Base-by-base conservation (phyloP, 1,284 basidiomycete genomes). In the Boletus coffeatus region DNA sequence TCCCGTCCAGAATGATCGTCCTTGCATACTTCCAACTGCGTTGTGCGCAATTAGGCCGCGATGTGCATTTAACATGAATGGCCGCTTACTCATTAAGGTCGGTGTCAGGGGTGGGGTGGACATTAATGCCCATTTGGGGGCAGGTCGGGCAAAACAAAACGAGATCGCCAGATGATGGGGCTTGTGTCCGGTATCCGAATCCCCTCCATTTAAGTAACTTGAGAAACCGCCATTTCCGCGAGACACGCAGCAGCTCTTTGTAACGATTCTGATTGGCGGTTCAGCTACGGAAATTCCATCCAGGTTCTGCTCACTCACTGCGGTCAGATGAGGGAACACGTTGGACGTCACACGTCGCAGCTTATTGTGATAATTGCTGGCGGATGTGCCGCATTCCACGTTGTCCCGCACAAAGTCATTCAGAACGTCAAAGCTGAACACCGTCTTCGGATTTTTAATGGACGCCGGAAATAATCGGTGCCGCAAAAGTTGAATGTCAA, bases 1-100 rank as follows among this genome's bases (percentile, higher is more conserved):
- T 67, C 2, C 66, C 63, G 52, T 68, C 67, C 48, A 67, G 62
- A 0, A 64, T 29, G 0, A 67, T 4, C 0, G 25, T 50, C 0
- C 18, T 3, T 0, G 36, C 25, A 37, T 62, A 63, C 39, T 53
- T 66, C 58, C 61, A 67, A 2, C 61, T 34, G 8, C 32, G 32
- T 8, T 8, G 5, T 29, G 29, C 29, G 29, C 3, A 3, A 34
- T 8, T 2, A 34, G 32, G 32, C 8, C 32, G 8, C 32, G 32
- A 34, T 9, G 2, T 34, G 2, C 2, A 34, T 9, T 2, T 34
- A 9, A 34, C 8, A 29, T 5, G 8, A 34, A 34, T 34, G 32
- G 32, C 8, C 32, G 7, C 32, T 8, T 8, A 34, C 32, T 34
- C 32, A 9, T 34, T 34, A 9, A 34, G 32, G 32, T 34, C 32